Evolutionary conservation across 495 filamentous ascomycete species (phyloP), one percentile per base, ranked within the genome.

Genomic region (Hypoxylon cercidicola): DNA sequence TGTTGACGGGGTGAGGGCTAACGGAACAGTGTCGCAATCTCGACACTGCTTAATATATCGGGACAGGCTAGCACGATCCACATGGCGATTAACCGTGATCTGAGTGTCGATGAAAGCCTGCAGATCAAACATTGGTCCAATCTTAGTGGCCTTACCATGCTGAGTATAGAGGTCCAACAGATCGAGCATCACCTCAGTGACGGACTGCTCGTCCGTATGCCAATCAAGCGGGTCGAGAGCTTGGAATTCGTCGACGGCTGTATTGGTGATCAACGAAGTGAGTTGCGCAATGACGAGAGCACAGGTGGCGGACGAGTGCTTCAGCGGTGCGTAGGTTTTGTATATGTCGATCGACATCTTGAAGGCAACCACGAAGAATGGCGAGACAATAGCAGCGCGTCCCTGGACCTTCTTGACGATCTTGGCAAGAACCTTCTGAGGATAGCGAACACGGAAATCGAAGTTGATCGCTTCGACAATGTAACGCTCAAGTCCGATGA

Each of bases 401-500:
- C 68, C 68, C 0, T 85, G 81, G 19, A 88, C 77, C 15, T 77
- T 78, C 65, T 85, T 84, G 25, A 82, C 75, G 30, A 97, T 79
- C 76, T 98, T 98, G 61, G 90, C 78, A 35, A 97, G 76, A 11
- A 91, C 80, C 62, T 92, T 90, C 54, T 97, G 90, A 0, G 95
- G 92, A 70, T 96, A 89, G 34, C 92, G 89, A 40, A 87, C 90
- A n/a, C 94, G 88, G 70, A 97, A 98, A 75, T 99, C 95, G 70
- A 98, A 99, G 49, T 89, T 89, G 19, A 92, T 88, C 2, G 89
- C 86, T 75, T 99, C 95, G n/a, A 99, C 89, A 78, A 99, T 96
- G 53, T 95, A 87, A 20, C 95, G 83, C 72, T 99, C 95, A 1
- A 98, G 83, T 8, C 90, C 92, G 55, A 97, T 92, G 55, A 96